phyloP scores from a whole-genome alignment of 768 basidiomycete genomes.

The Naganishia friedmannii region DNA sequence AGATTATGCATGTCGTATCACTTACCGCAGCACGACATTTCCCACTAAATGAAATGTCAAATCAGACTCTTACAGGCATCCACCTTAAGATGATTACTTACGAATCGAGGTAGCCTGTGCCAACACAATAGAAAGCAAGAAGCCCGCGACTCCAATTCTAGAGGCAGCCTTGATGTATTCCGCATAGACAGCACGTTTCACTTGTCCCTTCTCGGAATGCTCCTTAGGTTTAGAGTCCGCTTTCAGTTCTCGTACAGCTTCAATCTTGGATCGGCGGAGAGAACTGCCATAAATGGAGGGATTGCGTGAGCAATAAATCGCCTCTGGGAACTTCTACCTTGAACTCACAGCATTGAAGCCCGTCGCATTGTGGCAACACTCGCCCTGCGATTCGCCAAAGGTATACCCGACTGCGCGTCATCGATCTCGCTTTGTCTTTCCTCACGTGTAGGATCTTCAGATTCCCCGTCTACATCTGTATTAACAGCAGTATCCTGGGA shows the following conservation, averaged over 20 bases:
- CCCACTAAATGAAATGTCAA: constrained; percentile 19
- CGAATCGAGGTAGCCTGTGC: constrained; percentile 65
- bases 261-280: constrained; percentile 39
- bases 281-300: constrained; percentile 30
- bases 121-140: constrained; percentile 59
- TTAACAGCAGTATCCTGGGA: constrained; percentile 33
- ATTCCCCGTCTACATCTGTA: constrained; percentile 39
- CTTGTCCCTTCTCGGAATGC: constrained; percentile 71
- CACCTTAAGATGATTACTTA: not conserved
- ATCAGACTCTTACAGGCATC: constrained; percentile 53
- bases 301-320: no score
- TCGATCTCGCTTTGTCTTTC: constrained; percentile 35
- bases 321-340: not conserved
- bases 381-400: constrained; percentile 42
- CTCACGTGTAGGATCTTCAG: not conserved
- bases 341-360: constrained; percentile 45
- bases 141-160: constrained; percentile 63
- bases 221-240: constrained; percentile 55
- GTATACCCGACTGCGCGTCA: constrained; percentile 37
- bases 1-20: not conserved
- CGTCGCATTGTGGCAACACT: constrained; percentile 44
- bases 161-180: constrained; percentile 79
- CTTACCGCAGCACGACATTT: constrained; percentile 11
- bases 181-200: constrained; percentile 71
- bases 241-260: constrained; percentile 50